phyloP scores from a whole-genome alignment of 2,329 filamentous ascomycete species.

The Hypoxylon sp. region DNA sequence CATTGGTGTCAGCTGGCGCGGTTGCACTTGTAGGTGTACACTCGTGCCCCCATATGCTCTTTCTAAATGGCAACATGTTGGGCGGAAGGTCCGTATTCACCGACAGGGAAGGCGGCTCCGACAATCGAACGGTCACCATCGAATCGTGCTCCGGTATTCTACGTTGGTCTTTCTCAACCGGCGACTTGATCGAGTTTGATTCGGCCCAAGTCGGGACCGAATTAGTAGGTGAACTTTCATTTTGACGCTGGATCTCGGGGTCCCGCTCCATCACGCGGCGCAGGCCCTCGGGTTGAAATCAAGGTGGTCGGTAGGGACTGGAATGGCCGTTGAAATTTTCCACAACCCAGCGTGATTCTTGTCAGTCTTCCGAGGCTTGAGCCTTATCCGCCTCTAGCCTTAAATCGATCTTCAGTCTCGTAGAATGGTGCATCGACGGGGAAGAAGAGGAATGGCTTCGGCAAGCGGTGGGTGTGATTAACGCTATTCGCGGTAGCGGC shows the following conservation, averaged over 20 bases:
- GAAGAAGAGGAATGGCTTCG: constrained; percentile 21
- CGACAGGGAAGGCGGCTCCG: constrained; percentile 70
- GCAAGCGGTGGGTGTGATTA: constrained; percentile 26
- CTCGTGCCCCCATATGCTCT: constrained; percentile 53
- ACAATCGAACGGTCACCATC: constrained; percentile 83
- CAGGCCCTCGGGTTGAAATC: constrained; percentile 37
- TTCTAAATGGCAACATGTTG: constrained; percentile 50
- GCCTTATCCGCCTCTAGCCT: constrained; percentile 37
- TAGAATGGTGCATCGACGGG: constrained; percentile 45
- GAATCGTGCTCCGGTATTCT: constrained; percentile 69
- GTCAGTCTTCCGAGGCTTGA: constrained; percentile 30
- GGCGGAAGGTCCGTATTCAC: constrained; percentile 62
- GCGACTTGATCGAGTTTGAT: constrained; percentile 45
- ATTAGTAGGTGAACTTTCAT: constrained; percentile 38
- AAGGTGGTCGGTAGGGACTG: constrained; percentile 49
- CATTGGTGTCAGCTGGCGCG: constrained; percentile 38
- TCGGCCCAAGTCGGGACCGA: constrained; percentile 39
- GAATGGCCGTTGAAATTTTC: constrained; percentile 48
- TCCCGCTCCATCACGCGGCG: constrained; percentile 51
- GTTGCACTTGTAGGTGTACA: constrained; percentile 52
- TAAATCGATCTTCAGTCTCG: constrained; percentile 40
- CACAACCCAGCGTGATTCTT: constrained; percentile 48
- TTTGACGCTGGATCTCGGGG: constrained; percentile 46
- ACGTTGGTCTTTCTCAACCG: constrained; percentile 44
- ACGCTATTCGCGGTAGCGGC: constrained; percentile 28